Evolutionary conservation across 2,329 filamentous ascomycete genomes (phyloP), one percentile per base, ranked within the genome.

Genomic region (Diaporthe aspalathi): DNA sequence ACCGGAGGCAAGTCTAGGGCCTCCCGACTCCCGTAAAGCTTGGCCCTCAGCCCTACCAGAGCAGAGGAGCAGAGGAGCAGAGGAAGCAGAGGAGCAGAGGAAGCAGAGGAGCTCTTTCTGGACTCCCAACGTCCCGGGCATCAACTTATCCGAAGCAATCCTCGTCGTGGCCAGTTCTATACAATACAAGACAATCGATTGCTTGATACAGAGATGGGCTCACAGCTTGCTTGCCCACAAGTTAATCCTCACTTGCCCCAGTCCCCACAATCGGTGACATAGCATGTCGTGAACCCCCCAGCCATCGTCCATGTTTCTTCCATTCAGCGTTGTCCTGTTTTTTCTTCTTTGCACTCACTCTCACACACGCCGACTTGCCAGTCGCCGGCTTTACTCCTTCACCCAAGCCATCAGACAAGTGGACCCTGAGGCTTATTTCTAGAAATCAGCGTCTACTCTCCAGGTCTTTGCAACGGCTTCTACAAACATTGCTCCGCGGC

Each of bases 1-100:
- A 38, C 20, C 20, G 29, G 3, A 38, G 60, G 45, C n/a, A 47
- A 47, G 45, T 54, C 70, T 32, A 66, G 70, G n/a, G 52, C 43
- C 27, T 47, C 22, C 53, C 43, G 43, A 56, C 43, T 49, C 43
- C 57, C 67, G 67, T 14, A 70, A 70, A 70, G 50, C 57, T 72
- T 70, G 45, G 49, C 40, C 27, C 22, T 70, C 67, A 70, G 70
- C 66, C 67, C 70, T 69, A 66, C 60, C 60, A 50, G 20, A 32
- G 32, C n/a, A n/a, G n/a, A n/a, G n/a, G n/a, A n/a, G n/a, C n/a
- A 35, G 32, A 35, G 32, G 9, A 35, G 32, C 32, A 9, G 32
- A n/a, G 47, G 27, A 14, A 35, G n/a, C n/a, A n/a, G n/a, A n/a
- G n/a, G n/a, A n/a, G n/a, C n/a, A n/a, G n/a, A n/a, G 24, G 24